Evolutionary conservation across 2,329 filamentous ascomycete species (phyloP).

Genomic region (Fusarium brachygibbosum): DNA sequence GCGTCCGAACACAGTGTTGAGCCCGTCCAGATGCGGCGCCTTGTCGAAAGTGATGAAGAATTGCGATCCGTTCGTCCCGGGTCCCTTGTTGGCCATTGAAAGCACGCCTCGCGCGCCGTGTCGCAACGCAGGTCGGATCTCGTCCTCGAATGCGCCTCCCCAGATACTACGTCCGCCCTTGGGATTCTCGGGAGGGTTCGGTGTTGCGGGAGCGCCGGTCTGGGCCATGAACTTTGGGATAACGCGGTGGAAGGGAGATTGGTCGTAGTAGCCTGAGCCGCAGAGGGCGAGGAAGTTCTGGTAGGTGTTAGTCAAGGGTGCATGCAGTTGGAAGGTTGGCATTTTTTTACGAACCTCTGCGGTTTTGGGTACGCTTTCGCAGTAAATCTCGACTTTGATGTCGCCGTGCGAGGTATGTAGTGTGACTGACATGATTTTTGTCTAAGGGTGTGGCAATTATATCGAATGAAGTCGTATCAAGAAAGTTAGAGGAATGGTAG

Average conservation of each 20-base stretch:
- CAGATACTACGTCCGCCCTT: conserved; percentile 82
- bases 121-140: conserved; percentile 78
- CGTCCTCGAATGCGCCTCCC: conserved; percentile 81
- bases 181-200: conserved; percentile 66
- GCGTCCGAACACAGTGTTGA: conserved; percentile 87
- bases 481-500: background rate
- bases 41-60: conserved; percentile 86
- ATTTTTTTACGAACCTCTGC: conserved; percentile 72
- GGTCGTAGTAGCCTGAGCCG: conserved; percentile 81
- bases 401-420: conserved; percentile 91
- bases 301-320: conserved; percentile 25
- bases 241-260: conserved; percentile 82
- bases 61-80: conserved; percentile 80
- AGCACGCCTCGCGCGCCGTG: conserved; percentile 78
- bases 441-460: background rate
- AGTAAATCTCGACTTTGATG: conserved; percentile 96
- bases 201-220: conserved; percentile 74
- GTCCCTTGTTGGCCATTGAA: conserved; percentile 84
- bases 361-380: conserved; percentile 92
- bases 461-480: background rate
- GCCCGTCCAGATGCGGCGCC: conserved; percentile 83
- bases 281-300: conserved; percentile 91
- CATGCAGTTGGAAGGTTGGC: background rate
- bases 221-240: conserved; percentile 88
- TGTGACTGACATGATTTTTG: conserved; percentile 70